Conservation (phyloP, 495 filamentous ascomycete genomes). For the Podospora conica region DNA sequence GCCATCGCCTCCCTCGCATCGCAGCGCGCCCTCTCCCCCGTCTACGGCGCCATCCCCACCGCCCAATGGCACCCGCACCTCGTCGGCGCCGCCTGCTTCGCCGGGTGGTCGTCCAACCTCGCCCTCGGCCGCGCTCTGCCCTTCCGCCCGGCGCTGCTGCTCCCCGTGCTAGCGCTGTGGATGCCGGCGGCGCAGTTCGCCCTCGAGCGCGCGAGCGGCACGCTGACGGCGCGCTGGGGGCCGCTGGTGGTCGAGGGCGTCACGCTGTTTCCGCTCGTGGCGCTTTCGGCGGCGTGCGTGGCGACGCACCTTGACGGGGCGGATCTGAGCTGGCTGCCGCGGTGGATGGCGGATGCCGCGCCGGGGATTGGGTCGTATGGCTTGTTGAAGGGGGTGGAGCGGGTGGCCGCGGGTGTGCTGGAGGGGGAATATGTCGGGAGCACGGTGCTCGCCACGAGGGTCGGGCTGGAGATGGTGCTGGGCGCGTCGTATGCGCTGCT, state of each 20-base stretch:
- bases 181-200: conserved; percentile 65
- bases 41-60: conserved; percentile 76
- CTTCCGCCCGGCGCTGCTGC: conserved; percentile 60
- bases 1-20: conserved; percentile 71
- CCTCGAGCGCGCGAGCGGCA: conserved; percentile 56
- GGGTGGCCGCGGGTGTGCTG: conserved; percentile 43
- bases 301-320: conserved; percentile 55
- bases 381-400: conserved; percentile 56
- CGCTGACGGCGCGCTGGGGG: conserved; percentile 60
- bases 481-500: conserved; percentile 56
- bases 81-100: conserved; percentile 54
- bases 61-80: conserved; percentile 63
- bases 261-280: conserved; percentile 67
- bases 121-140: conserved; percentile 38
- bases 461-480: conserved; percentile 64
- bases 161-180: conserved; percentile 69
- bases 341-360: conserved; percentile 48
- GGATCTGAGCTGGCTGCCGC: conserved; percentile 51
- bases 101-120: conserved; percentile 56
- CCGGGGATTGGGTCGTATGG: conserved; percentile 57
- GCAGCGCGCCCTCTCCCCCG: conserved; percentile 67
- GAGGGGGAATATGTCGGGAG: conserved; percentile 50
- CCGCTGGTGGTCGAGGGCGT: conserved; percentile 67
- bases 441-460: conserved; percentile 57
- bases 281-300: conserved; percentile 58